Conservation (phyloP, 768 basidiomycete species). For the Leccinum ochraceum region DNA sequence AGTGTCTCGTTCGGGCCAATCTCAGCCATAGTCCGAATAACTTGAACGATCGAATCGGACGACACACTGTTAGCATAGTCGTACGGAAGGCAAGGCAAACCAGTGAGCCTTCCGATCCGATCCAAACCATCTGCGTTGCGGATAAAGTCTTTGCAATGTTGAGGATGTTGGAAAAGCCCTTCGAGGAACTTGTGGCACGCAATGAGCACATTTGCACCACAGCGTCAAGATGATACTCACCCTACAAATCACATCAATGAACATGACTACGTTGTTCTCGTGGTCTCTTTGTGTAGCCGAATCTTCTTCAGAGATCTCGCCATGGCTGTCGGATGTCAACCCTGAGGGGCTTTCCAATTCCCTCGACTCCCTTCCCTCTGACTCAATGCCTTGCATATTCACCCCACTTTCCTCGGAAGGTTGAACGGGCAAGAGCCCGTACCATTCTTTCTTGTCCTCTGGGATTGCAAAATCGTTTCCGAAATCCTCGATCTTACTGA, state of each 20-base stretch:
- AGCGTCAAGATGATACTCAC: conserved; percentile 42
- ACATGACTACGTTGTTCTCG: conserved; percentile 76
- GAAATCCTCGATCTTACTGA: conserved; percentile 73
- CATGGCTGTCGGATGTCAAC: conserved; percentile 16
- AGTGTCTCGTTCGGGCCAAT: conserved; percentile 79
- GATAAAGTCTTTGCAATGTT: conserved; percentile 90
- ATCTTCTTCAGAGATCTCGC: conserved; percentile 32
- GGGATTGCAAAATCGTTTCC: conserved; percentile 61
- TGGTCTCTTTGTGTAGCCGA: conserved; percentile 50
- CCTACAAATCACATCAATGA: conserved; percentile 76
- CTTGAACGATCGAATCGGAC: conserved; percentile 85
- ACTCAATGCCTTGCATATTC: conserved; percentile 51
- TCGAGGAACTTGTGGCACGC: conserved; percentile 70
- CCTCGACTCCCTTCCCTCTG: conserved; percentile 18
- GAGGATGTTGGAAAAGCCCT: conserved; percentile 90
- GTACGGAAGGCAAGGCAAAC: conserved; percentile 84
- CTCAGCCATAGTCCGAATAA: conserved; percentile 88
- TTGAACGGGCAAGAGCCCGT: conserved; percentile 47
- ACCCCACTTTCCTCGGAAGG: conserved; percentile 31
- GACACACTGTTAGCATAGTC: conserved; percentile 84
- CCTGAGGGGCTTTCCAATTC: conserved; percentile 23
- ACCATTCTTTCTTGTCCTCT: conserved; percentile 65
- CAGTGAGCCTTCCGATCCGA: conserved; percentile 73
- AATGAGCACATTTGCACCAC: conserved; percentile 6
- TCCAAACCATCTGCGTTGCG: conserved; percentile 69